A percentile compares a stretch with the other conserved stretches of the same genome.
These are phyloP conservation scores for Sporormia fimetaria DNA, from an alignment of 495 filamentous ascomycete genomes.

Conservation along the genomic window DNA sequence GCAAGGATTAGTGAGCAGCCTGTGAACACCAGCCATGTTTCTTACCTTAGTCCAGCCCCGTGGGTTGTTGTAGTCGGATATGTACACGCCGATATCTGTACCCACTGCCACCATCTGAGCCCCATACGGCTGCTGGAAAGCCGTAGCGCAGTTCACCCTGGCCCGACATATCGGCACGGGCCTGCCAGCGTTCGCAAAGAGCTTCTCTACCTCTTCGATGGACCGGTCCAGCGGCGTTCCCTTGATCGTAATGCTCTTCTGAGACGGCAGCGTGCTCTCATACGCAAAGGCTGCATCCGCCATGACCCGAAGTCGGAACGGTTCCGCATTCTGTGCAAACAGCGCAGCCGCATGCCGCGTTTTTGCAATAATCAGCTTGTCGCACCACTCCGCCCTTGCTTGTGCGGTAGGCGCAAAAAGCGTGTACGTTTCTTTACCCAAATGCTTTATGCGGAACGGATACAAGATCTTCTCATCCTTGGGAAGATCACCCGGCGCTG, in stretches of 20 bases:
- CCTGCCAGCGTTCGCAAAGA: constrained; percentile 52
- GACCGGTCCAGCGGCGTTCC: constrained; percentile 88
- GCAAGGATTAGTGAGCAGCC: constrained; percentile 20
- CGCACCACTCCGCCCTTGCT: constrained; percentile 78
- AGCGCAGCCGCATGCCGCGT: constrained; percentile 80
- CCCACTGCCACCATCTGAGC: constrained; percentile 88
- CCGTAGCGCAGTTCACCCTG: constrained; percentile 81
- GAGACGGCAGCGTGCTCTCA: constrained; percentile 46
- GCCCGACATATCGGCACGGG: constrained; percentile 71
- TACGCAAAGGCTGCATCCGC: constrained; percentile 85
- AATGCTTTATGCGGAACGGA: constrained; percentile 91
- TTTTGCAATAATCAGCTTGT: constrained; percentile 88
- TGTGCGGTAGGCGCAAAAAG: constrained; percentile 67
- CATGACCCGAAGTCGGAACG: constrained; percentile 83
- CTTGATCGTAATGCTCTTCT: constrained; percentile 55
- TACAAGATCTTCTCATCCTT: constrained; percentile 77
- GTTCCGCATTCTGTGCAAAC: constrained; percentile 88
- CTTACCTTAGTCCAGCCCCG: constrained; percentile 77
- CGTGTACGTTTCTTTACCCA: constrained; percentile 82
- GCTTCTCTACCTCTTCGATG: constrained; percentile 73
- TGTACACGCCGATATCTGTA: constrained; percentile 87
- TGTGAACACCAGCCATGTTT: neutral
- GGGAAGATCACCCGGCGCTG: constrained; percentile 42
- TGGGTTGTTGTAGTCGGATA: constrained; percentile 73
- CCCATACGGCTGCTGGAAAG: constrained; percentile 67